A percentile compares a stretch with the other conserved stretches of the same genome.
phyloP scores from a whole-genome alignment of 176 grass and related monocot genomes.

The Bothriochloa decipiens region DNA sequence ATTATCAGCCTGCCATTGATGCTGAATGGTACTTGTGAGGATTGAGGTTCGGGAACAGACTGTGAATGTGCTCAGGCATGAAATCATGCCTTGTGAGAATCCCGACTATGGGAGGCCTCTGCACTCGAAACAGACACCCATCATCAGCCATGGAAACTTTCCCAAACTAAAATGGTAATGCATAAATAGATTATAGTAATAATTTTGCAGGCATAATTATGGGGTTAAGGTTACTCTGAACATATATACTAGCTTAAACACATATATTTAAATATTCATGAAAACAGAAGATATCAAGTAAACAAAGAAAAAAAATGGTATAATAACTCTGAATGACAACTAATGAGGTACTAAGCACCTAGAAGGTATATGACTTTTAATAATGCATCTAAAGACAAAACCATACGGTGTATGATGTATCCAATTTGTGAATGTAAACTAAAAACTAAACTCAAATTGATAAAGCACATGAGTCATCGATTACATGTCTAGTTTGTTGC shows the following conservation, averaged over 20 bases:
- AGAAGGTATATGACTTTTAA: background rate
- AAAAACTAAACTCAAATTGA: background rate
- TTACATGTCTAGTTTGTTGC: background rate
- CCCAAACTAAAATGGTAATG: slow-evolving; percentile 14
- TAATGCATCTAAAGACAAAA: background rate
- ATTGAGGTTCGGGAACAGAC: slow-evolving; percentile 61
- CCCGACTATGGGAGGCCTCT: slow-evolving; percentile 85
- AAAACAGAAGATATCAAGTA: background rate
- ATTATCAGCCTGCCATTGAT: slow-evolving; percentile 43
- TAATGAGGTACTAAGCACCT: slow-evolving; percentile 9
- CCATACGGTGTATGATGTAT: background rate
- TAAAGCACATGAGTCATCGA: background rate
- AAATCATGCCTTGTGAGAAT: slow-evolving; percentile 95
- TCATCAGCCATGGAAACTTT: background rate
- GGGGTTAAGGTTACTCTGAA: background rate
- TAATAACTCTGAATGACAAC: background rate
- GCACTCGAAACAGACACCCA: slow-evolving; percentile 32
- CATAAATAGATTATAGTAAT: background rate
- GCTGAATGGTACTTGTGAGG: slow-evolving; percentile 43
- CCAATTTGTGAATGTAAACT: background rate
- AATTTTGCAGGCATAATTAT: background rate
- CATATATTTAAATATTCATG: background rate
- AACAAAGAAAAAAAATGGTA: background rate
- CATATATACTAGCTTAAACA: background rate
- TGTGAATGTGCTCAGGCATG: slow-evolving; percentile 74